Evolutionary conservation across 1,284 basidiomycete species (phyloP).

Genomic region (Trichosporon coremiiforme): DNA sequence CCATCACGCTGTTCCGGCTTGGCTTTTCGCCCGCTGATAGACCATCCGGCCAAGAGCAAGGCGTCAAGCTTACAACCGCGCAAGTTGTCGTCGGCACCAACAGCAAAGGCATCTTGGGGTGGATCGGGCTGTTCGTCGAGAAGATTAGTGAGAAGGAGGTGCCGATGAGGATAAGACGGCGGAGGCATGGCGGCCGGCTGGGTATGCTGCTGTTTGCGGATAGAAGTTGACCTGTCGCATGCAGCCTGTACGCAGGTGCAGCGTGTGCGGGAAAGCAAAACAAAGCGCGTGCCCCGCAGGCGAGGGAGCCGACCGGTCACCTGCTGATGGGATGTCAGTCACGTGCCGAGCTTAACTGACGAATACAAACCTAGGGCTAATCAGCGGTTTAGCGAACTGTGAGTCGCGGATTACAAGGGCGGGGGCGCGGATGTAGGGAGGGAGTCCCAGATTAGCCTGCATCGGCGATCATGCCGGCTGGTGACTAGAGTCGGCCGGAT

Average conservation of each 20-base stretch:
- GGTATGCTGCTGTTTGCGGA: constrained; percentile 5
- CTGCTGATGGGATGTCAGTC: not conserved
- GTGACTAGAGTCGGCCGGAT: constrained; percentile 10
- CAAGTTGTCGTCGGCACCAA: constrained; percentile 21
- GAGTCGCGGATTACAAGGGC: not conserved
- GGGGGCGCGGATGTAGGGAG: not conserved
- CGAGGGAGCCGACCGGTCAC: not conserved
- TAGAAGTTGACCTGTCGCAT: not conserved
- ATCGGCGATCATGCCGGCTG: not conserved
- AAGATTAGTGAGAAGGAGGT: constrained; percentile 34
- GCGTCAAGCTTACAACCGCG: constrained; percentile 34
- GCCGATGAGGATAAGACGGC: constrained; percentile 36
- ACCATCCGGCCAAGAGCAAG: constrained; percentile 33
- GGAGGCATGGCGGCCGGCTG: constrained; percentile 32
- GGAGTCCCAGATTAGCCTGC: not conserved
- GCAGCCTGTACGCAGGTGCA: not conserved
- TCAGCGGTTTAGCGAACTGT: not conserved
- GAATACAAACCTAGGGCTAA: not conserved
- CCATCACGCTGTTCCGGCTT: constrained; percentile 29
- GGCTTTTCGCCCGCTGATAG: constrained; percentile 16
- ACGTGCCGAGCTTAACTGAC: not conserved
- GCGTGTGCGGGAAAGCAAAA: constrained; percentile 11
- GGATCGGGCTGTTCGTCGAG: constrained; percentile 28
- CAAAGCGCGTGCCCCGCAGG: constrained; percentile 17
- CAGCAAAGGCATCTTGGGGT: constrained; percentile 27